Conservation (phyloP, 2,329 filamentous ascomycete species). For the Emericellopsis cladophorae region DNA sequence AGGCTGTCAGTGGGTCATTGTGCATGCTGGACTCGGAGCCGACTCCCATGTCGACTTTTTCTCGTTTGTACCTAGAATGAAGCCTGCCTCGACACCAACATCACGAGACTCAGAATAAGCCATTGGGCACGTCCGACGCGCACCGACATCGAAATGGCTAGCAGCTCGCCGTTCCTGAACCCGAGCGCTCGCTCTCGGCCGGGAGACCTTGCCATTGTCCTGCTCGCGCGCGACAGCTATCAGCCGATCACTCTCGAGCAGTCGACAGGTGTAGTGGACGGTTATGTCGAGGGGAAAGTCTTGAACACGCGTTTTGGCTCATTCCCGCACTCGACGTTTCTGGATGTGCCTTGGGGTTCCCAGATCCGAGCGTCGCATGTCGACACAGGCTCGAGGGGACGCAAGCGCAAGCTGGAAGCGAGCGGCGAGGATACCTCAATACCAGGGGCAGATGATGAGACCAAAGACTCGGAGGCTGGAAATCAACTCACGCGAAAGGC, state of each 20-base stretch:
- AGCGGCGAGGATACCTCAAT: slow-evolving; percentile 21
- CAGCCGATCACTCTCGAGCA: slow-evolving; percentile 60
- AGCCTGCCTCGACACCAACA: background rate
- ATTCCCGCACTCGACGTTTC: slow-evolving; percentile 66
- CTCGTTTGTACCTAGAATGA: too few relatives aligned
- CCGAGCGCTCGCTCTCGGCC: slow-evolving; percentile 49
- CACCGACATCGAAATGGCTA: background rate
- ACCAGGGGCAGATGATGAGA: slow-evolving; percentile 18
- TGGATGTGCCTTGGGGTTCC: slow-evolving; percentile 77
- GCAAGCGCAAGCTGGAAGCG: slow-evolving; percentile 45
- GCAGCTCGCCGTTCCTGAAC: slow-evolving; percentile 64
- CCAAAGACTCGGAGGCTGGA: slow-evolving; percentile 15
- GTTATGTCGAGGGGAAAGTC: slow-evolving; percentile 64
- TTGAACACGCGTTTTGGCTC: slow-evolving; percentile 92
- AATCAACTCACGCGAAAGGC: slow-evolving; percentile 18
- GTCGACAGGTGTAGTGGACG: slow-evolving; percentile 49
- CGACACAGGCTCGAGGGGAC: slow-evolving; percentile 79
- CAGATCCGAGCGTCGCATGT: slow-evolving; percentile 84
- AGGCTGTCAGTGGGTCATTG: background rate
- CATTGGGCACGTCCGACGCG: background rate
- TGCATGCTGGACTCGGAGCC: too few relatives aligned
- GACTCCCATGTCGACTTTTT: too few relatives aligned
- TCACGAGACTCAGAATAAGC: too few relatives aligned
- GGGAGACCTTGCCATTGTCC: slow-evolving; percentile 66
- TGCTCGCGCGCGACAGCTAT: slow-evolving; percentile 78